A percentile compares a stretch with the other conserved stretches of the same genome.
phyloP scores from a whole-genome alignment of 306 rosid genomes.

The Cucurbita maxima region DNA sequence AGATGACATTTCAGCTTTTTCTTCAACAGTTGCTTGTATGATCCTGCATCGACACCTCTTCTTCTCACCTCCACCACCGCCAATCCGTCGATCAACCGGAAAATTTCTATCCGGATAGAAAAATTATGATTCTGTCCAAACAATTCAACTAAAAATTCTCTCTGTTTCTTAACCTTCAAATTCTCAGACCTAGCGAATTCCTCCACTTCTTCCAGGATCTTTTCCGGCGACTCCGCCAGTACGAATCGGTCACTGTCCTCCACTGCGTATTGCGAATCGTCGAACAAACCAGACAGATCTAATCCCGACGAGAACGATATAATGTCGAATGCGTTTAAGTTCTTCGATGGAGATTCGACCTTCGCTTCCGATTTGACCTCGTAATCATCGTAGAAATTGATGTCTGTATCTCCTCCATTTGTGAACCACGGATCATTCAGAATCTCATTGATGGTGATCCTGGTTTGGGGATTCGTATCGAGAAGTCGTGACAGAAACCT shows the following conservation, averaged over 20 bases:
- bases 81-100: constrained; percentile 26
- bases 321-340: constrained; percentile 55
- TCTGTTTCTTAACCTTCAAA: constrained; percentile 28
- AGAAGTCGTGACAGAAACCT: constrained; percentile 34
- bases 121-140: constrained; percentile 25
- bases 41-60: constrained; percentile 17
- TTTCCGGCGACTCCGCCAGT: constrained; percentile 20
- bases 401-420: constrained; percentile 26
- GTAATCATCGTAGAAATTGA: constrained; percentile 15
- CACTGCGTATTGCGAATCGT: neutral
- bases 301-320: constrained; percentile 47
- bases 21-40: constrained; percentile 25
- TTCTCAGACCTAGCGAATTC: constrained; percentile 25
- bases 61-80: constrained; percentile 49
- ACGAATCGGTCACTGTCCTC: constrained; percentile 26
- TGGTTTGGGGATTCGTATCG: constrained; percentile 38
- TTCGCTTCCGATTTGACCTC: constrained; percentile 14
- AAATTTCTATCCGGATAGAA: constrained; percentile 20
- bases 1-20: constrained; percentile 28
- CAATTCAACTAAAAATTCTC: constrained; percentile 32
- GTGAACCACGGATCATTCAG: constrained; percentile 44
- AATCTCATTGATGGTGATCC: constrained; percentile 51
- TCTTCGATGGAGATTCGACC: constrained; percentile 7
- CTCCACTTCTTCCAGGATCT: constrained; percentile 19
- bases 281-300: constrained; percentile 43